A percentile compares a stretch with the other conserved stretches of the same genome.
These are phyloP conservation scores for Suillus ampliporus DNA, from an alignment of 768 basidiomycete species.

Conservation along the genomic window DNA sequence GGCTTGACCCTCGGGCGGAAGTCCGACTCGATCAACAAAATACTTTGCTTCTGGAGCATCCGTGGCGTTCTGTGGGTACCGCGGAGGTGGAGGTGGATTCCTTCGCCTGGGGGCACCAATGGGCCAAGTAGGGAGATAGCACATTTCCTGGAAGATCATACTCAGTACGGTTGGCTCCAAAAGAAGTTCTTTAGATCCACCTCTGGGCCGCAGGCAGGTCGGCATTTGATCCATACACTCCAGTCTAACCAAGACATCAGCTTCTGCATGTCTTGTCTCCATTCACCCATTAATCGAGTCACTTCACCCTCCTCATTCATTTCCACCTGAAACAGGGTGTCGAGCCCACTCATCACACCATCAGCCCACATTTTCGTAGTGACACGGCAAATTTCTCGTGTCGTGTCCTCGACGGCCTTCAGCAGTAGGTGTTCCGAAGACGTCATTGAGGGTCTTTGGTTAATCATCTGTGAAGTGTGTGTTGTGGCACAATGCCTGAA, in stretches of 20 bases:
- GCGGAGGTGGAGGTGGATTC: background rate
- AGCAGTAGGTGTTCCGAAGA: constrained; percentile 20
- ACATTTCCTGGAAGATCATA: constrained; percentile 24
- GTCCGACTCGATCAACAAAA: background rate
- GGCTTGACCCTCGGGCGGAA: background rate
- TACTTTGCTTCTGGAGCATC: background rate
- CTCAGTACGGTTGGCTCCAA: background rate
- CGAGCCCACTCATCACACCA: constrained; percentile 18
- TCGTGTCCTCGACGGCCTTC: constrained; percentile 18
- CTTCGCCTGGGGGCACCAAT: constrained; percentile 5
- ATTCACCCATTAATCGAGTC: constrained; percentile 10
- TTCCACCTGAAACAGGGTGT: constrained; percentile 2
- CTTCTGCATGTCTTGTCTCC: constrained; percentile 15
- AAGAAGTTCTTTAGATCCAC: background rate
- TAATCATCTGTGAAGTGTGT: constrained; percentile 14
- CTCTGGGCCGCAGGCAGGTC: constrained; percentile 20
- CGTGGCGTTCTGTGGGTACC: background rate
- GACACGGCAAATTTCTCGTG: constrained; percentile 23
- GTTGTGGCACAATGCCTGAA: constrained; percentile 17
- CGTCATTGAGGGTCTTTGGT: constrained; percentile 12
- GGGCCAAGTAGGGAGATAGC: constrained; percentile 33
- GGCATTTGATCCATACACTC: constrained; percentile 27
- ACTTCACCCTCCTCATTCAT: background rate
- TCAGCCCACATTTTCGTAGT: constrained; percentile 24
- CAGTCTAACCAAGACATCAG: constrained; percentile 31